Evolutionary conservation across 768 basidiomycete species (phyloP).

Genomic region (Polyporus arcularius): DNA sequence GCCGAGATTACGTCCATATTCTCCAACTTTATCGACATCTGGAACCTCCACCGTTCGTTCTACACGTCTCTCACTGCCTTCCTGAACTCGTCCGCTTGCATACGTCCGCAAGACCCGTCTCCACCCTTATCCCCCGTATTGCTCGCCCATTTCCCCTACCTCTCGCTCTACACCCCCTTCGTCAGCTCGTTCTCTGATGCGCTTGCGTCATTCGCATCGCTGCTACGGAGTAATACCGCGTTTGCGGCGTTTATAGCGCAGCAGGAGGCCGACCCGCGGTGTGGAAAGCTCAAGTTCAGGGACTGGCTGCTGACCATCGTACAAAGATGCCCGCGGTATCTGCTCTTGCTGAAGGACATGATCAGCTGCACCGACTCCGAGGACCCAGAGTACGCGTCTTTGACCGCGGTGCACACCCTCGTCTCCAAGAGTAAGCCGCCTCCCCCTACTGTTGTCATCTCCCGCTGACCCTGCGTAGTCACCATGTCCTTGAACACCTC

Average conservation of each 20-base stretch:
- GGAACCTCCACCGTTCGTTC: slow-evolving; percentile 83
- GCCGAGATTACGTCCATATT: slow-evolving; percentile 73
- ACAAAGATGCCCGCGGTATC: slow-evolving; percentile 85
- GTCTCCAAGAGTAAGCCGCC: slow-evolving; percentile 71
- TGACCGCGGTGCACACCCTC: slow-evolving; percentile 60
- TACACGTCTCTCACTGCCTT: slow-evolving; percentile 58
- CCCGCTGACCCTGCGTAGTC: slow-evolving; percentile 43
- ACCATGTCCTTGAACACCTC: slow-evolving; percentile 78
- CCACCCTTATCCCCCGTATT: slow-evolving; percentile 59
- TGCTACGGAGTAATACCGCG: slow-evolving; percentile 52
- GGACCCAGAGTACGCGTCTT: slow-evolving; percentile 65
- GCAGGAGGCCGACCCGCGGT: slow-evolving; percentile 70
- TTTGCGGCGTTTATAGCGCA: slow-evolving; percentile 65
- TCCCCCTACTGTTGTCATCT: background rate
- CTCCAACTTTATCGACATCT: slow-evolving; percentile 89
- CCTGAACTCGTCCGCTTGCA: slow-evolving; percentile 32
- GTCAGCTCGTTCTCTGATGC: slow-evolving; percentile 75
- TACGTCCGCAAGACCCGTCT: slow-evolving; percentile 30
- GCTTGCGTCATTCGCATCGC: slow-evolving; percentile 55
- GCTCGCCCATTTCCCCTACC: slow-evolving; percentile 82
- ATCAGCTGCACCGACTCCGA: slow-evolving; percentile 63
- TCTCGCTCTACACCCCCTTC: slow-evolving; percentile 86
- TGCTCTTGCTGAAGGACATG: slow-evolving; percentile 81
- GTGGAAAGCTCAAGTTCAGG: slow-evolving; percentile 72
- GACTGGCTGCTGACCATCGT: slow-evolving; percentile 89